A percentile compares a stretch with the other conserved stretches of the same genome.
phyloP scores from a whole-genome alignment of 305 asterid species.

The Rubia peregrina region DNA sequence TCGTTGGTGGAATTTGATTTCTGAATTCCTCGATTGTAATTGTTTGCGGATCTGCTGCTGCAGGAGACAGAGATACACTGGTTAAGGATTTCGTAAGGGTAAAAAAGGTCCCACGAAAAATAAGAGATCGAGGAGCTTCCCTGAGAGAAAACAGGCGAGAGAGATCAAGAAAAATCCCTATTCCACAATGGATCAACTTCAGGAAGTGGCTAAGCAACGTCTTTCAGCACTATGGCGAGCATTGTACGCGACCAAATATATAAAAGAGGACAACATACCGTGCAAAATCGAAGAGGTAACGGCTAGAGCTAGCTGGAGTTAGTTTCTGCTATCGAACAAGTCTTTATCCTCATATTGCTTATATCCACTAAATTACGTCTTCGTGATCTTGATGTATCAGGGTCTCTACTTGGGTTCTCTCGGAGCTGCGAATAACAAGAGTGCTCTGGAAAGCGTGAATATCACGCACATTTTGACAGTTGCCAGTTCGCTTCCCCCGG shows the following conservation, averaged over 20 bases:
- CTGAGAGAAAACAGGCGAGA: background rate
- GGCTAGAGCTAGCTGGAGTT: background rate
- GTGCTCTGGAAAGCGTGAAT: conserved; percentile 47
- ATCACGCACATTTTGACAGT: conserved; percentile 64
- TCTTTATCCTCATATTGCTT: background rate
- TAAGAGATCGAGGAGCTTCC: background rate
- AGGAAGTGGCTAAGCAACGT: conserved; percentile 25
- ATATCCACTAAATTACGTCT: background rate
- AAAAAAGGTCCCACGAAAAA: background rate
- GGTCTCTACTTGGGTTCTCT: conserved; percentile 78
- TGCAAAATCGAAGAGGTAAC: conserved; percentile 71
- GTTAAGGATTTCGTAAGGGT: background rate
- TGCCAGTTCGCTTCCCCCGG: conserved; percentile 37
- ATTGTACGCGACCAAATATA: conserved; percentile 25
- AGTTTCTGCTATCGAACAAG: background rate
- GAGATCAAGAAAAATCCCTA: background rate
- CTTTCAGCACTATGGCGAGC: conserved; percentile 37
- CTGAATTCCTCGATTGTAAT: background rate
- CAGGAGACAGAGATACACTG: background rate
- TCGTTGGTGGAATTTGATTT: background rate
- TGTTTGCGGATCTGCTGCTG: background rate
- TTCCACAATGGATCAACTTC: conserved; percentile 28
- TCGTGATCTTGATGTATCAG: conserved; percentile 28
- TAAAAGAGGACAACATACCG: conserved; percentile 47
- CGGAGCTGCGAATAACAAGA: conserved; percentile 56